Percentiles rank a stretch among this genome's conserved stretches.
Conservation (phyloP, 2,329 filamentous ascomycete genomes). For the Trichoderma simmonsii region DNA sequence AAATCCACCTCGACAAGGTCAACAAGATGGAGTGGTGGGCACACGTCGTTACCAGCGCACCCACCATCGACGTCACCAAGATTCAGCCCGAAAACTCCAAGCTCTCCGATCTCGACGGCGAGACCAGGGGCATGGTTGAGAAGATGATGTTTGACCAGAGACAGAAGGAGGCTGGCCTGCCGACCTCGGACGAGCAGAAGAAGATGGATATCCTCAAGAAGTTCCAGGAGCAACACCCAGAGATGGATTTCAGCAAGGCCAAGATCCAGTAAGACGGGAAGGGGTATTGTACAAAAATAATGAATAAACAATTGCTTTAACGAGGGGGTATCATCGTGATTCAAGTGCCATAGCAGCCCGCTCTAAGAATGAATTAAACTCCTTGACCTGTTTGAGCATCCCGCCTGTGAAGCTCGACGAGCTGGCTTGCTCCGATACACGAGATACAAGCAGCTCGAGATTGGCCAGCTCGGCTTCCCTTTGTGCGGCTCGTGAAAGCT, state of each 20-base stretch:
- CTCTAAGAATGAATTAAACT: constrained; percentile 64
- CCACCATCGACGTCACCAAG: constrained; percentile 91
- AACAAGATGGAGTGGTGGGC: constrained; percentile 99
- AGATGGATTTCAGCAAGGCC: constrained; percentile 70
- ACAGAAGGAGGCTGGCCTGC: constrained; percentile 89
- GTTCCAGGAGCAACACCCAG: constrained; percentile 77
- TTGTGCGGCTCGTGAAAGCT: constrained; percentile 44
- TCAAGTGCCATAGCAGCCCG: constrained; percentile 57
- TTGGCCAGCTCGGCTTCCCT: constrained; percentile 53
- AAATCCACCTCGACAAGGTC: constrained; percentile 87
- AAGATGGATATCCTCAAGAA: constrained; percentile 90
- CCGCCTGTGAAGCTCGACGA: constrained; percentile 49
- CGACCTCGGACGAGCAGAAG: constrained; percentile 91
- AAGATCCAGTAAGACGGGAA: constrained; percentile 52
- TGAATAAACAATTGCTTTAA: constrained; percentile 11
- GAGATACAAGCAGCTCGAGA: constrained; percentile 55
- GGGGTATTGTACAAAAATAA: neutral
- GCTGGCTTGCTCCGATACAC: constrained; percentile 53
- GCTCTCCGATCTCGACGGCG: constrained; percentile 86
- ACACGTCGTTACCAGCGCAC: constrained; percentile 81
- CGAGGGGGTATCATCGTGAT: constrained; percentile 31
- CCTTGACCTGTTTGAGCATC: constrained; percentile 53
- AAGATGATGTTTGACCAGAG: constrained; percentile 99
- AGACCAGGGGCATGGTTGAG: constrained; percentile 96
- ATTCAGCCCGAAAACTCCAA: constrained; percentile 92